A percentile compares a stretch with the other conserved stretches of the same genome.
These are phyloP conservation scores for Nitzschia sp. DNA, from an alignment of 108 stramenopile species.

Conservation along the genomic window DNA sequence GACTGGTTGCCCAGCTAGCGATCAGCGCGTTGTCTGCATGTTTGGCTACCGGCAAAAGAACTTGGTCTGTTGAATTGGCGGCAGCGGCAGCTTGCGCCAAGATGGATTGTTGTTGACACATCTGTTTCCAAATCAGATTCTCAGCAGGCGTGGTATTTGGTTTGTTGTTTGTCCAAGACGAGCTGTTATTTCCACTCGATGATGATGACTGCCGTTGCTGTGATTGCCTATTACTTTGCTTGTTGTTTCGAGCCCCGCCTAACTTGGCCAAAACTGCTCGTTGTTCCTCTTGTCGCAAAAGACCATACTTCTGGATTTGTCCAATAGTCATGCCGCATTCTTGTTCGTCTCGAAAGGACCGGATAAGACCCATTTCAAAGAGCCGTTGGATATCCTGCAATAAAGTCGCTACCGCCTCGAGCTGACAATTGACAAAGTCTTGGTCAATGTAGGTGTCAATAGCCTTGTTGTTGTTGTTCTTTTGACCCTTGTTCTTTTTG, in stretches of 20 bases:
- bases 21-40: slow-evolving; percentile 61
- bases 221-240: slow-evolving; percentile 11
- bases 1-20: slow-evolving; percentile 49
- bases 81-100: slow-evolving; percentile 4
- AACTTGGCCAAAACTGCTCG: slow-evolving; percentile 49
- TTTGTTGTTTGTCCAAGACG: no score
- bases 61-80: neutral
- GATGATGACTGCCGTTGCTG: neutral
- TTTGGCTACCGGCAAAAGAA: slow-evolving; percentile 62
- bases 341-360: slow-evolving; percentile 70
- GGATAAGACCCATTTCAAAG: slow-evolving; percentile 64
- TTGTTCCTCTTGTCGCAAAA: slow-evolving; percentile 66
- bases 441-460: slow-evolving; percentile 27
- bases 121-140: slow-evolving; percentile 80
- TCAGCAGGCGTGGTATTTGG: slow-evolving; percentile 10
- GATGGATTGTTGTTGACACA: slow-evolving; percentile 75
- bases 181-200: neutral
- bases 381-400: slow-evolving; percentile 56
- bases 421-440: slow-evolving; percentile 26
- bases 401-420: slow-evolving; percentile 26
- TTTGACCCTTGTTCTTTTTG: no score
- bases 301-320: slow-evolving; percentile 29
- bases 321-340: slow-evolving; percentile 81
- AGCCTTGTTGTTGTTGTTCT: neutral
- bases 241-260: slow-evolving; percentile 42